Evolutionary conservation across 352 stramenopile species (phyloP).

Genomic region (Globisporangium parvum): DNA sequence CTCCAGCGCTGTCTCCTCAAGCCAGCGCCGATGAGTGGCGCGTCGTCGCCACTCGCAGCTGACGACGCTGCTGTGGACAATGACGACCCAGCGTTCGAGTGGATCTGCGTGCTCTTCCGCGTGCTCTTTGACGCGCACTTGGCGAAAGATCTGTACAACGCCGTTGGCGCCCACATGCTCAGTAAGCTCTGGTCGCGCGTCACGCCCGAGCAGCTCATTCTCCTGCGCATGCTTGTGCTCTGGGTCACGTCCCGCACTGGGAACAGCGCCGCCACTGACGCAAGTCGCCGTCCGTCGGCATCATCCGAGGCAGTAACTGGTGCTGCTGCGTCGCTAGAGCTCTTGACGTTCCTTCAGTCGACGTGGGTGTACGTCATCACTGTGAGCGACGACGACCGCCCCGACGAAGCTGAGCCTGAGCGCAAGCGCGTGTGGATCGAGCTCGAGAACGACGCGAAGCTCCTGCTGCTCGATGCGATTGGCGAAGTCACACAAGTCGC

Average conservation of each 20-base stretch:
- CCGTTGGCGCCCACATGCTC: constrained; percentile 64
- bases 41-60: background rate
- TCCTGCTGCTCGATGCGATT: constrained; percentile 66
- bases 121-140: constrained; percentile 44
- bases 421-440: constrained; percentile 69
- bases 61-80: constrained; percentile 21
- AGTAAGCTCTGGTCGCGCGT: constrained; percentile 77
- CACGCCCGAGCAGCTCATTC: constrained; percentile 74
- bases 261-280: background rate
- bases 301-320: constrained; percentile 8
- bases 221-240: constrained; percentile 70
- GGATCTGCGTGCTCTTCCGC: constrained; percentile 65
- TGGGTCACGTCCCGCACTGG: constrained; percentile 30
- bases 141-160: constrained; percentile 59
- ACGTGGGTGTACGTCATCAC: constrained; percentile 49
- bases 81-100: constrained; percentile 70
- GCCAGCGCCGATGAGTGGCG: constrained; percentile 7
- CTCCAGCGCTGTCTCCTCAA: constrained; percentile 68
- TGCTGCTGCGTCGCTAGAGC: constrained; percentile 4
- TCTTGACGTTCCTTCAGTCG: constrained; percentile 51
- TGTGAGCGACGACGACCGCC: constrained; percentile 39
- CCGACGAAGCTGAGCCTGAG: constrained; percentile 46
- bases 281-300: background rate
- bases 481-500: constrained; percentile 43
- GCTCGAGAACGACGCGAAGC: constrained; percentile 71